A percentile compares a stretch with the other conserved stretches of the same genome.
Evolutionary conservation across 768 basidiomycete species (phyloP).

Genomic region (Rhodotorula sphaerocarpa): DNA sequence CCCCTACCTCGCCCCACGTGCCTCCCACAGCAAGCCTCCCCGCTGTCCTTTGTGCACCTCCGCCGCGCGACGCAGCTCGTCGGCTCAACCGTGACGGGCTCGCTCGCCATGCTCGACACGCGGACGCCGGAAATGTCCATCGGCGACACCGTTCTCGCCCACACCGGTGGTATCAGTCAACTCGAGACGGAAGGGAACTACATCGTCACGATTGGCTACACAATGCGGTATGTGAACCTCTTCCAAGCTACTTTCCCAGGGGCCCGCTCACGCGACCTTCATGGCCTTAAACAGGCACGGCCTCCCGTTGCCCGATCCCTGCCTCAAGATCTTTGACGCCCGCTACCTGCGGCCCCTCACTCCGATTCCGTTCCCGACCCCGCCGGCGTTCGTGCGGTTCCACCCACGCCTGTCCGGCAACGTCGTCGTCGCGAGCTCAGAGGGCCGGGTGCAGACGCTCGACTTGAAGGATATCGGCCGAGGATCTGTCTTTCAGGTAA

Average conservation of each 20-base stretch:
- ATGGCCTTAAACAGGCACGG: conserved; percentile 62
- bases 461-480: conserved; percentile 66
- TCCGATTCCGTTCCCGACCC: conserved; percentile 76
- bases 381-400: conserved; percentile 74
- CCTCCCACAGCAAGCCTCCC: conserved; percentile 23
- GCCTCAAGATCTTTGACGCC: conserved; percentile 86
- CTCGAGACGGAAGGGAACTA: conserved; percentile 70
- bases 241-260: not conserved
- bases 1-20: too few species aligned
- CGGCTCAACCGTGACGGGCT: conserved; percentile 34
- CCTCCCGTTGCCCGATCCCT: conserved; percentile 76
- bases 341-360: conserved; percentile 73
- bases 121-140: conserved; percentile 51
- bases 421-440: conserved; percentile 64
- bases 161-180: conserved; percentile 71
- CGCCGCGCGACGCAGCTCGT: conserved; percentile 29
- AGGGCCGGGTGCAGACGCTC: conserved; percentile 76
- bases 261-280: not conserved
- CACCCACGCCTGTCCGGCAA: conserved; percentile 68
- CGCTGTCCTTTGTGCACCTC: conserved; percentile 24
- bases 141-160: conserved; percentile 63
- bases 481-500: conserved; percentile 65
- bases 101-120: conserved; percentile 60
- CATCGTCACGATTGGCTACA: conserved; percentile 78
- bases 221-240: conserved; percentile 61